Base-by-base conservation (phyloP, 805 yeast species). In the Kuraishia ogatae region DNA sequence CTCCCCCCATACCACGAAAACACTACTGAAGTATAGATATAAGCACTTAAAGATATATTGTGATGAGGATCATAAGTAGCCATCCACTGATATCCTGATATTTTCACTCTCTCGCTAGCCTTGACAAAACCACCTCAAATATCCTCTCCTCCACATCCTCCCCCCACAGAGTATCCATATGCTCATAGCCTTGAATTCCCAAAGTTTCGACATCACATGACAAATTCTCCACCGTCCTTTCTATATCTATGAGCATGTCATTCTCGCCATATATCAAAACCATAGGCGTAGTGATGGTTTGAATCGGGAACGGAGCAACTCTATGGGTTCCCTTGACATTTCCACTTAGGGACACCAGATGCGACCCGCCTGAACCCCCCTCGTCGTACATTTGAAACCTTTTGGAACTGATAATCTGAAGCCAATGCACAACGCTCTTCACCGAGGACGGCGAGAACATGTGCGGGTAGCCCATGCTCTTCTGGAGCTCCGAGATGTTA, bases 161-260 rank as follows among this genome's bases (percentile, higher is more conserved):
- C 10, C 96, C 96, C 98, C 98, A 92, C 17, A 92, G 70, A 55
- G 93, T 81, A 65, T 93, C 98, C 64, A 92, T 73, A 69, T 92
- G 98, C 69, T 92, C 98, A 67, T 91, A 90, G n/a, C 72, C 72
- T 0, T 72, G 75, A 0, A 91, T 79, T 1, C 85, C 82, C 15
- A 82, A 71, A 1, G 56, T 53, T 23, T 68, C 62, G 10, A 58
- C 56, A 5, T 55, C 58, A 48, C 69, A 59, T 0, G 97, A 96
- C 46, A 93, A 72, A 60, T 87, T 88, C 6, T 72, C 68, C 55
- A 79, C 73, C 84, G 93, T 85, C 20, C 84, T 83, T 10, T 85
- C 79, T 49, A 93, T 89, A 64, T 92, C 96, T n/a, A 92, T 96
- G 47, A 92, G 74, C 1, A 96, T 85, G 70, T 92, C 98, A 0